Evolutionary conservation across 2,329 filamentous ascomycete genomes (phyloP), one percentile per base, ranked within the genome.

Genomic region (Aureobasidium zeae): DNA sequence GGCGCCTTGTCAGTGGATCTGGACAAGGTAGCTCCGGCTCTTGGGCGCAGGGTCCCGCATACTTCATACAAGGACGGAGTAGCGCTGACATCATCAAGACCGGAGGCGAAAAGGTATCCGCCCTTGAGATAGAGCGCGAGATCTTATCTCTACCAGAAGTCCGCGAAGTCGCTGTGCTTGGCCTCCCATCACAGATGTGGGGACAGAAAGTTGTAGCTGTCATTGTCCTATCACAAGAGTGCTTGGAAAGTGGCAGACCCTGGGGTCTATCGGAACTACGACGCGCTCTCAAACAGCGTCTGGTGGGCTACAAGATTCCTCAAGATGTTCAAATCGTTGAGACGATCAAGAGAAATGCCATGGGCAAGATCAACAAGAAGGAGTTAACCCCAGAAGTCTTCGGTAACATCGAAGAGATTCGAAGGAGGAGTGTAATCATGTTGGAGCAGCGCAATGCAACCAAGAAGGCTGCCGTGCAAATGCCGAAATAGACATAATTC

Each of bases 11-110:
- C 0, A 51, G 58, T 1, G 58, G 61, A 1, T 63, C 67, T 3
- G 69, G 69, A 2, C 55, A 62, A 5, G 73, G 71, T 26, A 57
- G 61, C 32, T 71, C 65, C 36, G 61, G 65, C 17, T 57, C 64
- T 4, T 84, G 81, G 79, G 73, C 78, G 2, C 64, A 62, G 20
- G 82, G 82, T 3, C 73, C 78, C 31, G 71, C 85, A 62, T 96
- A 89, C 67, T 95, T 94, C 65, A 94, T 98, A 60, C 83, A 84
- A 32, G 89, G 69, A 19, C 80, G 91, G 46, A 81, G 80, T 58
- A 86, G 79, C 51, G 86, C 89, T 25, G 91, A 96, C 63, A 96
- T 98, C 55, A 95, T 98, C 74, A 98, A 98, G 69, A 89, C 84
- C 0, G 91, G 91, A 32, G 91, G 89, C 35, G 91, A 67, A 48